These are phyloP conservation scores for Datisca glomerata DNA, from an alignment of 306 rosid genomes.

Conservation along the genomic window DNA sequence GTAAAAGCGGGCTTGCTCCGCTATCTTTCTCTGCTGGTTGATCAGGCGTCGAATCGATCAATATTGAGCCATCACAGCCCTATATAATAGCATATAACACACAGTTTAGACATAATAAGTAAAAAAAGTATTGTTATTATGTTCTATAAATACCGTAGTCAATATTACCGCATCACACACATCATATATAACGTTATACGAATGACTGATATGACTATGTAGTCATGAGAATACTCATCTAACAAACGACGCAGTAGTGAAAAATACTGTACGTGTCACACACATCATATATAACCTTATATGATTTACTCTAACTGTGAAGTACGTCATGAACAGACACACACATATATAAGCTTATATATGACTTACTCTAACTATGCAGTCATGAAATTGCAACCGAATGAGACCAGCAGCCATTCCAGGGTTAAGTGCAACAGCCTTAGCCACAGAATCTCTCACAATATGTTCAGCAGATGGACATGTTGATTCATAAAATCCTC, in stretches of 20 bases:
- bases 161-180: too few species aligned
- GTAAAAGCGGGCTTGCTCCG: background rate
- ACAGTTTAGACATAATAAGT: background rate
- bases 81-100: background rate
- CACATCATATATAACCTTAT: too few species aligned
- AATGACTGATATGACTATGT: too few species aligned
- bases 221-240: too few species aligned
- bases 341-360: background rate
- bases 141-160: too few species aligned
- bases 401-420: constrained; percentile 3
- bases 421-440: background rate
- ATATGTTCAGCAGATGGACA: constrained; percentile 1
- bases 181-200: too few species aligned
- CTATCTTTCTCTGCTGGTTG: background rate
- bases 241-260: too few species aligned
- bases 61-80: constrained; percentile 11
- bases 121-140: too few species aligned
- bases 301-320: too few species aligned
- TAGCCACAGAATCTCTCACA: background rate
- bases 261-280: too few species aligned
- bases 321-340: too few species aligned
- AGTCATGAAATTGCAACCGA: background rate
- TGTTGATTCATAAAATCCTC: background rate
- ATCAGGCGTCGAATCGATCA: background rate
- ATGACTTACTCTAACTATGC: background rate